phyloP scores from a whole-genome alignment of 129 eudicot species.

The Scalesia atractyloides region DNA sequence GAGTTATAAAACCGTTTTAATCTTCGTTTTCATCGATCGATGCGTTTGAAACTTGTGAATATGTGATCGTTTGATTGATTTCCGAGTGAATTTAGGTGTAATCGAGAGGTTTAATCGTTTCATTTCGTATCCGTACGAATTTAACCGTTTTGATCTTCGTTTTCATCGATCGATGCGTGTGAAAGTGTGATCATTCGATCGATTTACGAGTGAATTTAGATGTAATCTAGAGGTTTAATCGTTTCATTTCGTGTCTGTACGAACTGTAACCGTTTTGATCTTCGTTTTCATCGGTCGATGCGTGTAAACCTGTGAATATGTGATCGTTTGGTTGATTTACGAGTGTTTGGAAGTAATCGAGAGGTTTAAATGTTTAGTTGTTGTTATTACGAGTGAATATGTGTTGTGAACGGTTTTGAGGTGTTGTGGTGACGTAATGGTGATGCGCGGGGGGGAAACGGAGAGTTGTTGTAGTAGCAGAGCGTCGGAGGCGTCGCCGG shows the following conservation, averaged over 20 bases:
- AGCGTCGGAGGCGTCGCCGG: conserved; percentile 54
- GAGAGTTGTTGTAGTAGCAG: conserved; percentile 72
- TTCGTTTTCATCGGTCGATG: too few relatives aligned
- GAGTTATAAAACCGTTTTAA: background rate
- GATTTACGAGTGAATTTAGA: background rate
- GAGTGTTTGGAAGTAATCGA: conserved; percentile 7
- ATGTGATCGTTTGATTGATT: conserved; percentile 18
- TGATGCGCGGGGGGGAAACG: conserved; percentile 50
- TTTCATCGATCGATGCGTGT: too few relatives aligned
- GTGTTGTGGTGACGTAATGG: conserved; percentile 26
- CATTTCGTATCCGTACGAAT: background rate
- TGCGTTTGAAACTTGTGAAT: background rate
- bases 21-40: conserved; percentile 19
- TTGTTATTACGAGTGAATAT: too few relatives aligned
- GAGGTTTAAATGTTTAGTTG: background rate
- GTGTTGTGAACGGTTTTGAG: conserved; percentile 5
- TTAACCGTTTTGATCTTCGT: too few relatives aligned
- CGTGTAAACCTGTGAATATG: too few relatives aligned
- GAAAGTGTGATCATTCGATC: background rate
- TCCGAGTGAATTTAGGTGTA: background rate
- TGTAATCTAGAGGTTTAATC: conserved; percentile 6
- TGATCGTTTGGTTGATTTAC: background rate
- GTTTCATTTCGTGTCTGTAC: background rate
- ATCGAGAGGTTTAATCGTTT: background rate
- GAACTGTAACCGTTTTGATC: too few relatives aligned